Base-by-base conservation (phyloP, 2,329 filamentous ascomycete genomes). In the Fusarium longipes region DNA sequence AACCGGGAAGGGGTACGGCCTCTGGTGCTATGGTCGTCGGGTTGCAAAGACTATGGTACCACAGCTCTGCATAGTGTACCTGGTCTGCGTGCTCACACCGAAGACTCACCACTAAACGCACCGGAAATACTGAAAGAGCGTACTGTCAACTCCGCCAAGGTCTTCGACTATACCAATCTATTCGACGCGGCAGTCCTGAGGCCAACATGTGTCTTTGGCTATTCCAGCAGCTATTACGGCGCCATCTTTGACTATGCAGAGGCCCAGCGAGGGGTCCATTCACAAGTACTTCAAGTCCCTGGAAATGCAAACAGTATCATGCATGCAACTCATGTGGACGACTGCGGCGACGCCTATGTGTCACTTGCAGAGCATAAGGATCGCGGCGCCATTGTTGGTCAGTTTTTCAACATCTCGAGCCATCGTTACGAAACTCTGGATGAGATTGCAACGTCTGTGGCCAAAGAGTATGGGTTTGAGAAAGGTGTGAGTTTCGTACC, bases 11-110 rank as follows among this genome's bases (percentile, higher is more conserved):
- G 78, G 8, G 70, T 78, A 3, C 73, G 73, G 18, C 79, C 82
- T 0, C 70, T 84, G 1, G 78, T 84, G 6, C 76, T 85, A 4
- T 80, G 80, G 70, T 81, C 78, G 11, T 82, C 80, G 4, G 83
- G 83, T 0, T 84, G 82, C 71, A 85, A 85, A 58, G 83, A 85
- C 70, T 85, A 84, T 61, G 82, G 83, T 3, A 73, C 64, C 7
- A 73, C 74, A 8, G 38, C 67, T 44, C 44, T 79, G 65, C 76
- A 82, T 47, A 78, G 77, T 3, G 72, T 76, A 0, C 63, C 75
- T 0, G 72, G 59, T 1, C 74, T 84, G 5, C 63, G 67, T 9
- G 78, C 81, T 10, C 82, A 84, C 43, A 80, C 77, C 0, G 82
- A 85, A 65, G 66, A 75, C 0, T 80, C 80, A 0, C 79, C 80